Conservation (phyloP, 805 yeast genomes). For the Ogataea allantospora region DNA sequence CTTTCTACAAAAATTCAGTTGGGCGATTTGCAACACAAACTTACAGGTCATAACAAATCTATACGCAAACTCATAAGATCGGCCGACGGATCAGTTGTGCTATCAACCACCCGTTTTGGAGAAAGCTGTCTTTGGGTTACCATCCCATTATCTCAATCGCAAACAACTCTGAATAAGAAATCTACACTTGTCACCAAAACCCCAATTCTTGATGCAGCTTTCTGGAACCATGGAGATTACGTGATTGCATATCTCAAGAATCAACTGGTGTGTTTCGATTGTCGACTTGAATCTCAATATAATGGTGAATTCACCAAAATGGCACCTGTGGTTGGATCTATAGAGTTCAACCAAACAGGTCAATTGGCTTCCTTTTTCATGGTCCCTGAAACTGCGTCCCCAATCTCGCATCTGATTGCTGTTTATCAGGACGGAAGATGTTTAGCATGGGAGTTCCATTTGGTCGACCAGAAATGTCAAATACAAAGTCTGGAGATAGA, state of each 20-base stretch:
- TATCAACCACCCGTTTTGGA: conserved; percentile 60
- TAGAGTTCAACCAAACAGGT: conserved; percentile 7
- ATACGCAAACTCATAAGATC: conserved; percentile 67
- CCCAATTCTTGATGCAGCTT: conserved; percentile 47
- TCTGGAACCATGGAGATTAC: conserved; percentile 46
- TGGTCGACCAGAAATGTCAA: conserved; percentile 24
- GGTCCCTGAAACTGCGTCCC: conserved; percentile 34
- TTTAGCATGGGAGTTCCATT: conserved; percentile 42
- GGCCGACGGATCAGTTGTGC: conserved; percentile 56
- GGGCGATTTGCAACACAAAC: conserved; percentile 48
- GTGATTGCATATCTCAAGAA: conserved; percentile 46
- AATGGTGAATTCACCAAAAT: conserved; percentile 21
- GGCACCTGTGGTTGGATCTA: conserved; percentile 23
- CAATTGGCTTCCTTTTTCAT: conserved; percentile 32
- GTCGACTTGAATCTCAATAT: conserved; percentile 31
- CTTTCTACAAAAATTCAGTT: conserved; percentile 8
- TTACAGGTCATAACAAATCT: conserved; percentile 86
- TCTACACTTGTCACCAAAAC: conserved; percentile 42
- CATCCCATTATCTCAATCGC: conserved; percentile 25
- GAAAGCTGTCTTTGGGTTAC: conserved; percentile 65
- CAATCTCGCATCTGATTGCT: conserved; percentile 46
- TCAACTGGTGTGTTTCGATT: conserved; percentile 60
- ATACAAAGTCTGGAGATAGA: conserved; percentile 29
- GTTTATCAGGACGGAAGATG: conserved; percentile 40
- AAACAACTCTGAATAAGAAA: conserved; percentile 34